Conservation (phyloP, 257 asterid genomes). For the Echium plantagineum region DNA sequence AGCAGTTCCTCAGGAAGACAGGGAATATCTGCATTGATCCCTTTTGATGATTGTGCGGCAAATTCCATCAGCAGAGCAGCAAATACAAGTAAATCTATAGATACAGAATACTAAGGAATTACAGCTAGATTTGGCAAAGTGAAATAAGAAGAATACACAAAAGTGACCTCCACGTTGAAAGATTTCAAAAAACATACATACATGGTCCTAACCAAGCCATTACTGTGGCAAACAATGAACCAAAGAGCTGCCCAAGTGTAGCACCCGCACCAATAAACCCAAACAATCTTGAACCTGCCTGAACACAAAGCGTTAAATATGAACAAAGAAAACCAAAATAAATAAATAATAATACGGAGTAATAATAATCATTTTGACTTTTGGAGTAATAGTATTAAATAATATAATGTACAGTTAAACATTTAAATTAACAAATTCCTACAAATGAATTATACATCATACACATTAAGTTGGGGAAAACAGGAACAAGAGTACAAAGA, state of each 20-base stretch:
- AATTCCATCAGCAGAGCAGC: constrained; percentile 90
- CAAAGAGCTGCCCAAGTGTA: constrained; percentile 93
- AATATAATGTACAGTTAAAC: no score
- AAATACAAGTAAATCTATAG: constrained; percentile 77
- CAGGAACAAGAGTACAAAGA: not conserved
- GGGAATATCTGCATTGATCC: constrained; percentile 54
- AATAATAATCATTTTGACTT: no score
- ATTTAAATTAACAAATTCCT: not conserved
- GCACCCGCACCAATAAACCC: constrained; percentile 99
- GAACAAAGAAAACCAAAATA: not conserved
- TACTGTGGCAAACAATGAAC: constrained; percentile 87
- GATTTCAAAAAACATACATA: constrained; percentile 27
- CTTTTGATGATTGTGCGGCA: constrained; percentile 78
- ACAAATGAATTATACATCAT: not conserved
- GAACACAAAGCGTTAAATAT: constrained; percentile 34
- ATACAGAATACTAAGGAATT: constrained; percentile 11
- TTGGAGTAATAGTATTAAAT: constrained; percentile 1
- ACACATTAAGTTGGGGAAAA: not conserved
- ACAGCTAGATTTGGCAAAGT: not conserved
- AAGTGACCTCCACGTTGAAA: not conserved
- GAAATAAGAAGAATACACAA: not conserved
- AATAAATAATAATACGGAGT: not conserved
- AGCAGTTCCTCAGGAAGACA: constrained; percentile 52
- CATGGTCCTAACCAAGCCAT: constrained; percentile 99
- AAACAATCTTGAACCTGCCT: constrained; percentile 99